A percentile compares a stretch with the other conserved stretches of the same genome.
phyloP scores from a whole-genome alignment of 306 rosid genomes.

The Cucurbita ficifolia region DNA sequence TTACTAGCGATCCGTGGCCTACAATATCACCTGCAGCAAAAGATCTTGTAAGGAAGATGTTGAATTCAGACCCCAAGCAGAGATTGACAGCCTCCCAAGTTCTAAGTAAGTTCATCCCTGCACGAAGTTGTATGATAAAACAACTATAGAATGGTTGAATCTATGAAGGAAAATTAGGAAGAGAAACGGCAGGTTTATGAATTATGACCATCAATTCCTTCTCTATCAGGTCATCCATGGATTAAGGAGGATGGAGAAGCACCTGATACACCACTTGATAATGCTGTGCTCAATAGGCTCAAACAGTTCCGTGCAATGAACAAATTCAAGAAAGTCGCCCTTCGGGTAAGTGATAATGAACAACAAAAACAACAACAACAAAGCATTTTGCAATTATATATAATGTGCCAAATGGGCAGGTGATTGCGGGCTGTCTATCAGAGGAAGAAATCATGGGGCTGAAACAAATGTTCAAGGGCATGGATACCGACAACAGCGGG shows the following conservation, averaged over 20 bases:
- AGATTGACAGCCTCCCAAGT: conserved; percentile 79
- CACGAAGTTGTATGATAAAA: neutral
- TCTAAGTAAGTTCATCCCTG: conserved; percentile 36
- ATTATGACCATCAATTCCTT: neutral
- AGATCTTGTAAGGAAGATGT: conserved; percentile 91
- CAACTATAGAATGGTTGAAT: neutral
- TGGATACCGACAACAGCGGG: conserved; percentile 91
- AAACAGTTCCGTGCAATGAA: conserved; percentile 98
- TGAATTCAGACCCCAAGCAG: conserved; percentile 69
- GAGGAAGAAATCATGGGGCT: conserved; percentile 98
- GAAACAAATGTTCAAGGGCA: conserved; percentile 80
- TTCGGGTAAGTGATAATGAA: conserved; percentile 32
- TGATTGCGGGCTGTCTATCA: conserved; percentile 89
- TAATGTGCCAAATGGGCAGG: conserved; percentile 25
- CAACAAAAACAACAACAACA: neutral
- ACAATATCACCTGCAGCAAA: conserved; percentile 68
- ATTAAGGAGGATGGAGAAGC: conserved; percentile 98
- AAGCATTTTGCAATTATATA: neutral
- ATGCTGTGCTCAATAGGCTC: conserved; percentile 84
- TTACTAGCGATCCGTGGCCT: conserved; percentile 91
- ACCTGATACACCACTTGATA: conserved; percentile 89
- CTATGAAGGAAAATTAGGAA: neutral
- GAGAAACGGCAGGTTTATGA: neutral
- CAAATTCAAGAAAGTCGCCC: conserved; percentile 90
- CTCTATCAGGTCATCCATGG: conserved; percentile 27